phyloP scores from a whole-genome alignment of 2,329 filamentous ascomycete species.

The Acrocalymma vagum region DNA sequence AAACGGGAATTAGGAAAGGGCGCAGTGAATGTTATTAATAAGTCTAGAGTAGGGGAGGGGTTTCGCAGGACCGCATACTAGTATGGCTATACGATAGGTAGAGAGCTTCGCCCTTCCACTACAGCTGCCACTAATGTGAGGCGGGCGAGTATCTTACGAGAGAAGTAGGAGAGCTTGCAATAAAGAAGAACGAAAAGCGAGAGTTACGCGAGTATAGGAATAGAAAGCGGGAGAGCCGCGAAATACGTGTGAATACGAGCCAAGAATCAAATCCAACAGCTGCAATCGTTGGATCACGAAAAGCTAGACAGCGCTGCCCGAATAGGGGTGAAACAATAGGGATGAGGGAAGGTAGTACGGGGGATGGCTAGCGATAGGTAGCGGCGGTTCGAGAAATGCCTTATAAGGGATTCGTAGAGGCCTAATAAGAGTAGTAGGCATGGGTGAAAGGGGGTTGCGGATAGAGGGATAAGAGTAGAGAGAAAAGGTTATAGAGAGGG shows the following conservation, averaged over 20 bases:
- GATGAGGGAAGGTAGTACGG: constrained; percentile 6
- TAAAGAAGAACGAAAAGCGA: neutral
- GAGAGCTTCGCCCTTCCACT: constrained; percentile 5
- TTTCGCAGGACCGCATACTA: neutral
- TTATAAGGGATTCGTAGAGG: constrained; percentile 10
- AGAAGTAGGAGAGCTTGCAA: no score
- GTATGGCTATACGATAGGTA: no score
- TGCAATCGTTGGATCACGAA: neutral
- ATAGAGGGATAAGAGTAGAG: constrained; percentile 16
- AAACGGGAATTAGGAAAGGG: constrained; percentile 7
- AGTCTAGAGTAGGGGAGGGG: constrained; percentile 3
- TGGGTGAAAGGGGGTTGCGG: constrained; percentile 1
- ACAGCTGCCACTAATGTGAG: constrained; percentile 2
- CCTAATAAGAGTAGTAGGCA: constrained; percentile 8
- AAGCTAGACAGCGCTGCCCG: constrained; percentile 9
- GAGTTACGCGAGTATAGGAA: neutral
- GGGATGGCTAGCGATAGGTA: neutral
- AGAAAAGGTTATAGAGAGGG: constrained; percentile 12
- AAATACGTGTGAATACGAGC: no score
- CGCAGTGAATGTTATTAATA: constrained; percentile 3
- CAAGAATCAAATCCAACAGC: constrained; percentile 5
- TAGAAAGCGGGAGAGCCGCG: neutral
- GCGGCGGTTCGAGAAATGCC: constrained; percentile 14
- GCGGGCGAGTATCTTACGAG: no score
- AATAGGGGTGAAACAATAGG: constrained; percentile 6